phyloP scores from a whole-genome alignment of 2,329 filamentous ascomycete species.

The Pochonia chlamydosporia region DNA sequence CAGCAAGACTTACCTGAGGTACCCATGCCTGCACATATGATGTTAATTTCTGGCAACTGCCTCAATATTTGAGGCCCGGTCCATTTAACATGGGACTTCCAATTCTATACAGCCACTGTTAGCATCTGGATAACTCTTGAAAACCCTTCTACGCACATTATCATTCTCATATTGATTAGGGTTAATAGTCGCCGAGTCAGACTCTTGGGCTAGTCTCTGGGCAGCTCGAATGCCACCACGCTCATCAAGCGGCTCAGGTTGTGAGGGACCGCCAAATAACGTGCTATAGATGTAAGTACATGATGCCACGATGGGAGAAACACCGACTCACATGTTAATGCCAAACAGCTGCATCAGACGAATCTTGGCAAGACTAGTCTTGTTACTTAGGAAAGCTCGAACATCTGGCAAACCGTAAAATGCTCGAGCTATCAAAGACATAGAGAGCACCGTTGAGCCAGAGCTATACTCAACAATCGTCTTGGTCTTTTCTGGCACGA shows the following conservation, averaged over 20 bases:
- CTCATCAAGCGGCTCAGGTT: constrained; percentile 26
- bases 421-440: constrained; percentile 32
- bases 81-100: constrained; percentile 50
- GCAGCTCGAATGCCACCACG: constrained; percentile 23
- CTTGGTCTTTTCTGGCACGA: constrained; percentile 39
- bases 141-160: constrained; percentile 15
- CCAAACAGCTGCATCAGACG: constrained; percentile 30
- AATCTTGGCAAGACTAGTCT: constrained; percentile 27
- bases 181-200: constrained; percentile 19
- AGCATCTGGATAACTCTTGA: background rate
- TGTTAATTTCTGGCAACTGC: constrained; percentile 49
- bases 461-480: constrained; percentile 56
- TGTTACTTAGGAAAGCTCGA: constrained; percentile 42
- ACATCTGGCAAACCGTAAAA: constrained; percentile 33
- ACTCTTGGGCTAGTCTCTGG: constrained; percentile 21
- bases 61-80: constrained; percentile 52
- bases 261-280: constrained; percentile 26
- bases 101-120: constrained; percentile 31
- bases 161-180: constrained; percentile 30
- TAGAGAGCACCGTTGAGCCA: constrained; percentile 56
- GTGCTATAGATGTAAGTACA: constrained; percentile 17
- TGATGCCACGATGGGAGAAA: background rate
- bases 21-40: constrained; percentile 52
- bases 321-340: constrained; percentile 19
- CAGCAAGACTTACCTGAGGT: constrained; percentile 26